Evolutionary conservation across 2,329 filamentous ascomycete species (phyloP).

Genomic region (Metarhizium sp.): DNA sequence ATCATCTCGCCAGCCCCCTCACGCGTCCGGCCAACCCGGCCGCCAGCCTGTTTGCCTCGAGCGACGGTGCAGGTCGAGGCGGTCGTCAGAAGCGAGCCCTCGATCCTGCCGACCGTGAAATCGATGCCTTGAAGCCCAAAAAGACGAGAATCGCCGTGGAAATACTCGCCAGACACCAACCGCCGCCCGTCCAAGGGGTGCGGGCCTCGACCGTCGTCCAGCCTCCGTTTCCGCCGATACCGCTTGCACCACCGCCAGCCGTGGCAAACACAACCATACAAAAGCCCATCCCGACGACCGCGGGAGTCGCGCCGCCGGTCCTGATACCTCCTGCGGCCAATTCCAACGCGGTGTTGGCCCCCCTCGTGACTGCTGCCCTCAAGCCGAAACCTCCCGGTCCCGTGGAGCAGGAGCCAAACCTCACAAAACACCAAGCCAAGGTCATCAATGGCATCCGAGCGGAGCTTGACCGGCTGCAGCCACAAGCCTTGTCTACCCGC

Average conservation of each 20-base stretch:
- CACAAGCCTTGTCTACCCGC: conserved; percentile 33
- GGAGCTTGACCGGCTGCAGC: conserved; percentile 48
- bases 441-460: conserved; percentile 53
- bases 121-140: conserved; percentile 37
- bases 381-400: conserved; percentile 5
- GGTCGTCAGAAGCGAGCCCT: conserved; percentile 40
- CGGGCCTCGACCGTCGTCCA: conserved; percentile 10
- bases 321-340: conserved; percentile 2
- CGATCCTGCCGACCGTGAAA: conserved; percentile 33
- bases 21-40: conserved; percentile 11
- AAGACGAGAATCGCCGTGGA: conserved; percentile 44
- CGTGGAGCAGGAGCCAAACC: conserved; percentile 17
- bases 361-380: conserved; percentile 9
- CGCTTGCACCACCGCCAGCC: conserved; percentile 6
- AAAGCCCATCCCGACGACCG: not conserved
- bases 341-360: conserved; percentile 4
- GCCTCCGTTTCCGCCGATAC: conserved; percentile 13
- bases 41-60: conserved; percentile 13
- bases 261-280: conserved; percentile 6
- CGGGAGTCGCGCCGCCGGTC: not conserved
- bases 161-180: conserved; percentile 28
- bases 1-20: conserved; percentile 9
- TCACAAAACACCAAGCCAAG: conserved; percentile 47
- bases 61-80: conserved; percentile 20
- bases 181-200: conserved; percentile 17